A percentile compares a stretch with the other conserved stretches of the same genome.
These are phyloP conservation scores for Lipomyces yamadae DNA, from an alignment of 805 yeast genomes.

Conservation along the genomic window DNA sequence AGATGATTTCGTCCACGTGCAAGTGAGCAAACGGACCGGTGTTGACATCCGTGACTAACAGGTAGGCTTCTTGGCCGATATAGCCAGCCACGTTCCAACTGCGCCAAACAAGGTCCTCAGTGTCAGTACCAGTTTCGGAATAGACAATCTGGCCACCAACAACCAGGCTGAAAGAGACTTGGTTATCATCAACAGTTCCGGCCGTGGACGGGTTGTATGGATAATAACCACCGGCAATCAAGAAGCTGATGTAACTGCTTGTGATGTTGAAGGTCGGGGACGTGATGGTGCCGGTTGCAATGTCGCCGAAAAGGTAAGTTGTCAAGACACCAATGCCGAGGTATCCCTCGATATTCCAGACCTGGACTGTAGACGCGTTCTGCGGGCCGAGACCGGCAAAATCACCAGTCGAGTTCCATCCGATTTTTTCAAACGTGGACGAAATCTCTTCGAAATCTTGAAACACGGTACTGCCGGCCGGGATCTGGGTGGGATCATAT, in stretches of 20 bases:
- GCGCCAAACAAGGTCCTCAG: constrained; percentile 9
- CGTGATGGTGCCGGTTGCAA: constrained; percentile 11
- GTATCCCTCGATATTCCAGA: neutral
- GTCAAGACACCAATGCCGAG: constrained; percentile 4
- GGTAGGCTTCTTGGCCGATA: constrained; percentile 6
- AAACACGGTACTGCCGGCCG: constrained; percentile 11
- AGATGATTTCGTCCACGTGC: constrained; percentile 18
- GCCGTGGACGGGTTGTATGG: constrained; percentile 10
- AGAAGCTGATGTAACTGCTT: constrained; percentile 6
- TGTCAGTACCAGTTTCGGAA: constrained; percentile 3
- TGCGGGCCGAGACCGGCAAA: constrained; percentile 14
- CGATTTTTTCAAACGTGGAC: constrained; percentile 38
- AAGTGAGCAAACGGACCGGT: constrained; percentile 15
- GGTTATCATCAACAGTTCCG: constrained; percentile 1
- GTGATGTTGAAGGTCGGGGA: constrained; percentile 13
- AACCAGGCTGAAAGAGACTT: constrained; percentile 10
- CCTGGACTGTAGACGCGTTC: constrained; percentile 5
- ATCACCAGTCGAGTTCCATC: constrained; percentile 31
- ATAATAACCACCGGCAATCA: constrained; percentile 11
- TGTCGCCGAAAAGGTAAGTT: constrained; percentile 9
- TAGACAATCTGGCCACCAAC: constrained; percentile 8
- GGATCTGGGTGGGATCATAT: constrained; percentile 4
- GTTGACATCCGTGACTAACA: constrained; percentile 5
- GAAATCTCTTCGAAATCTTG: constrained; percentile 13
- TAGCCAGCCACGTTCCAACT: constrained; percentile 11